phyloP scores from a whole-genome alignment of 2,329 filamentous ascomycete genomes.

The Proliferodiscus dingleyae region DNA sequence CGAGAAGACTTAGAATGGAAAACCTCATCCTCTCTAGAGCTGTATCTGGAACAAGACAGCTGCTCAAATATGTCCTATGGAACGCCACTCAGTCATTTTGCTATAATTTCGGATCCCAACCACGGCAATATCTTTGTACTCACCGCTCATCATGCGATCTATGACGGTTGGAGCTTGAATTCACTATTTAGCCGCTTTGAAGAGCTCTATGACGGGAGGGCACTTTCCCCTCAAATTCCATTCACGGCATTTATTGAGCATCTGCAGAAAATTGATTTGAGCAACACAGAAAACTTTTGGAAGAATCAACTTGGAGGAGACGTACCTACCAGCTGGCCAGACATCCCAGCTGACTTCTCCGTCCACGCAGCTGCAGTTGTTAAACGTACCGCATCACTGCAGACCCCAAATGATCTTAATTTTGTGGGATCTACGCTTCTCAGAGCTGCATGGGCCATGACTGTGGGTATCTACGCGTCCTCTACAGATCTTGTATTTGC shows the following conservation, averaged over 20 bases:
- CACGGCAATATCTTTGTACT: too few relatives aligned
- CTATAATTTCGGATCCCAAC: too few relatives aligned
- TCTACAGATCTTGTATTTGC: constrained; percentile 37
- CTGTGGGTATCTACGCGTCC: constrained; percentile 34
- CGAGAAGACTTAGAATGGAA: too few relatives aligned
- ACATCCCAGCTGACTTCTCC: constrained; percentile 12
- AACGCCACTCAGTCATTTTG: too few relatives aligned
- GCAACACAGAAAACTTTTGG: constrained; percentile 42
- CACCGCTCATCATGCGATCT: constrained; percentile 50
- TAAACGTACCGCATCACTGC: constrained; percentile 23
- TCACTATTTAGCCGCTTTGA: constrained; percentile 25
- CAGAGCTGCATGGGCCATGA: constrained; percentile 35
- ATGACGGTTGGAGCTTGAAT: constrained; percentile 47
- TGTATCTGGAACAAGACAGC: too few relatives aligned
- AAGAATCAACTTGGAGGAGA: constrained; percentile 39
- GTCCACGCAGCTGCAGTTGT: constrained; percentile 34
- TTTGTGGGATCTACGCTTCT: constrained; percentile 3
- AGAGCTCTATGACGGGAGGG: constrained; percentile 9
- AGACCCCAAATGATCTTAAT: constrained; percentile 36
- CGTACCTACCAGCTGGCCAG: neutral
- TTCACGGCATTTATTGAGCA: constrained; percentile 45
- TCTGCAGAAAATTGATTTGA: constrained; percentile 37
- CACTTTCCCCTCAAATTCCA: constrained; percentile 23
- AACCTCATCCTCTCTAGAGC: too few relatives aligned
- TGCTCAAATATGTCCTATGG: too few relatives aligned